Evolutionary conservation across 306 rosid species (phyloP), one percentile per base, ranked within the genome.

Genomic region (Notholithocarpus densiflorus): DNA sequence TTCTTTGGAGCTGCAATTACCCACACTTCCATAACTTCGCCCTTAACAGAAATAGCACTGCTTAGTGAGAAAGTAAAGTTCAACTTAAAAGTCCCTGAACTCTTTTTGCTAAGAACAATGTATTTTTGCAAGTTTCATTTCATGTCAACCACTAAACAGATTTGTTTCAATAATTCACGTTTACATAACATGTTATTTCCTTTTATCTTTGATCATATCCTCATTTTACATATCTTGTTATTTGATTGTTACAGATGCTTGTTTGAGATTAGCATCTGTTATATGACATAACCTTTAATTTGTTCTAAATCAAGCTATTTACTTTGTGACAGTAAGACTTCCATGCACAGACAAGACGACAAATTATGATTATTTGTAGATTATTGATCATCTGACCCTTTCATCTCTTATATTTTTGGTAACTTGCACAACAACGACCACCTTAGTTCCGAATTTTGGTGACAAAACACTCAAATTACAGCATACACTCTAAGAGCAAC

Each of bases 11-110:
- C 85, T 68, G 84, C 54, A 65, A 91, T 86, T 48, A 89, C 79
- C 70, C 94, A 92, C 73, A 88, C 86, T 71, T 88, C 85, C 94
- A 90, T 81, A 23, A 86, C 93, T 81, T 87, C 76, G 81, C 87
- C 97, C 97, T 94, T 72, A 68, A 77, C 81, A 81, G 70, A 84
- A 82, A 82, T 65, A 82, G 78, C 68, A 79, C 57, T 71, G 40
- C 69, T 52, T 20, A 54, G n/a, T 64, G 60, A 84, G 57, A 68
- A 18, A 72, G 68, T 29, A 6, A 53, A 56, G 40, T 76, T 52
- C 84, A 75, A 45, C 0, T 14, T 64, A 68, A 43, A 9, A n/a
- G 65, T 18, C 14, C 59, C 77, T 60, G 59, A 56, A 26, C 19
- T 5, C 29, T 43, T 26, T 45, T 43, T 69, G 5, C 15, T 4